Evolutionary conservation across 345 rosid genomes (phyloP).

Genomic region (Litchi chinensis): DNA sequence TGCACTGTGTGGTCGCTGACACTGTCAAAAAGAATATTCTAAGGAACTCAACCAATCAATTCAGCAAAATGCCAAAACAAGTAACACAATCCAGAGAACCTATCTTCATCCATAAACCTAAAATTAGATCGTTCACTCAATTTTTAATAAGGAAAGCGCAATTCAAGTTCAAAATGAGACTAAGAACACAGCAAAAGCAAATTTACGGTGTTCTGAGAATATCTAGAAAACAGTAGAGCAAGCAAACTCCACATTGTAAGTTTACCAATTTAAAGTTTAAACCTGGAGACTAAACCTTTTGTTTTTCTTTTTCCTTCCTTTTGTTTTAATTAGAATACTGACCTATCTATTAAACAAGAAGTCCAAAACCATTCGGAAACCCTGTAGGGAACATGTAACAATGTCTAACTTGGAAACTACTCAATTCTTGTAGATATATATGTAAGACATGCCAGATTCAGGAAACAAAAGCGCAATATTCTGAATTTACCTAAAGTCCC

Average conservation of each 20-base stretch:
- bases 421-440: conserved; percentile 4
- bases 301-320: neutral
- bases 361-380: conserved; percentile 15
- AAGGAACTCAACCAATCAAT: conserved; percentile 20
- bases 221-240: neutral
- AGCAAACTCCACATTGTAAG: conserved; percentile 5
- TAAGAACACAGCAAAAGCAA: neutral
- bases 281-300: neutral
- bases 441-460: conserved; percentile 13
- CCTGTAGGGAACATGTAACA: neutral
- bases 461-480: conserved; percentile 5
- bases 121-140: neutral
- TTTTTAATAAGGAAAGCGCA: neutral
- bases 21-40: conserved; percentile 45
- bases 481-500: conserved; percentile 83
- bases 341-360: conserved; percentile 7
- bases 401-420: neutral
- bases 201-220: neutral
- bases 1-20: conserved; percentile 61
- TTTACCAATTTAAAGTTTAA: conserved; percentile 6
- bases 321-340: neutral
- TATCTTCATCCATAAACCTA: conserved; percentile 2
- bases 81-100: conserved; percentile 1
- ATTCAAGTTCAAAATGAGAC: neutral
- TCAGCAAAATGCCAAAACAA: conserved; percentile 16